Evolutionary conservation across 768 basidiomycete species (phyloP).

Genomic region (Phylloporus rhodoxanthus): DNA sequence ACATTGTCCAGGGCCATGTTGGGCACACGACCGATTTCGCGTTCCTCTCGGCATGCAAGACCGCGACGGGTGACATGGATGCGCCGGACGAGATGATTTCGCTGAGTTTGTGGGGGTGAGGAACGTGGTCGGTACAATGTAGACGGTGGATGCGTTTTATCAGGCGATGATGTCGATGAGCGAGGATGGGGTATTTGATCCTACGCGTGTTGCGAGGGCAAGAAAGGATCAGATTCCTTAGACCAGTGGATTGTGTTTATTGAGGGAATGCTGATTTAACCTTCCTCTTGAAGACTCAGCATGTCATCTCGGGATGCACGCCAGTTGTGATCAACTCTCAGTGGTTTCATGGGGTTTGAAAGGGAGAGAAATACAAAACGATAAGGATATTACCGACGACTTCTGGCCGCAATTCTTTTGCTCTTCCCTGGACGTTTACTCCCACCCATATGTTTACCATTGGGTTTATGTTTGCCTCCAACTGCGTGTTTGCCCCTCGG

Average conservation of each 20-base stretch:
- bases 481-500: conserved; percentile 41
- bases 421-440: conserved; percentile 56
- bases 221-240: not conserved
- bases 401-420: conserved; percentile 43
- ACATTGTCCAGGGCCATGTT: not conserved
- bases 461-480: conserved; percentile 2
- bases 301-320: too few species aligned
- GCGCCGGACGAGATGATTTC: not conserved
- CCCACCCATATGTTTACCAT: conserved; percentile 27
- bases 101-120: not conserved
- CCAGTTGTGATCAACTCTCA: too few species aligned
- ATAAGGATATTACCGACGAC: conserved; percentile 21
- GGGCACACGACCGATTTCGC: not conserved
- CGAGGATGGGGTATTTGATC: not conserved
- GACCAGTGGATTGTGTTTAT: not conserved
- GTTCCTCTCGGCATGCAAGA: not conserved
- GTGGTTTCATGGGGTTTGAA: too few species aligned
- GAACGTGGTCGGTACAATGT: not conserved
- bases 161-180: not conserved
- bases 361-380: not conserved
- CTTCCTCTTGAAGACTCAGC: too few species aligned
- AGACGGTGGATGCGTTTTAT: not conserved
- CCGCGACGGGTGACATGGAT: not conserved
- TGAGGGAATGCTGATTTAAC: not conserved
- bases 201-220: not conserved